Evolutionary conservation across 768 basidiomycete genomes (phyloP).

Genomic region (Russula sp.): DNA sequence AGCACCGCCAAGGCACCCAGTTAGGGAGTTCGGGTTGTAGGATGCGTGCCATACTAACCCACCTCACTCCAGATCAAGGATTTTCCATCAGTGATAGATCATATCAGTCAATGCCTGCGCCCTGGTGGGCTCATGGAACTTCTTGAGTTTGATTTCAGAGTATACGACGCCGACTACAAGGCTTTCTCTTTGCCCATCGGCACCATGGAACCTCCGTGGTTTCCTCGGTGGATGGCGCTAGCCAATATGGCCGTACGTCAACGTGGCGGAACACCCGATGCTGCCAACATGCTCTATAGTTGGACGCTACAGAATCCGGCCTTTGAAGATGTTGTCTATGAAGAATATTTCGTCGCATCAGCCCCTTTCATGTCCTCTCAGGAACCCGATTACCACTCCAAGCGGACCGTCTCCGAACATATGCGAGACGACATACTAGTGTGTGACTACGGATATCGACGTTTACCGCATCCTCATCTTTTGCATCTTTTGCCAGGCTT

Average conservation of each 20-base stretch:
- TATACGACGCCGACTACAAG: constrained; percentile 53
- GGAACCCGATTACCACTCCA: constrained; percentile 34
- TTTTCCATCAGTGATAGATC: constrained; percentile 59
- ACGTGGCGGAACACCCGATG: constrained; percentile 62
- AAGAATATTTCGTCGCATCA: constrained; percentile 62
- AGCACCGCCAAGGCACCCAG: constrained; percentile 34
- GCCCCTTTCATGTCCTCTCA: constrained; percentile 46
- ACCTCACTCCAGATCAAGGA: constrained; percentile 56
- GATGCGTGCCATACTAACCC: background rate
- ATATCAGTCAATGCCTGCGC: constrained; percentile 62
- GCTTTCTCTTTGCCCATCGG: constrained; percentile 45
- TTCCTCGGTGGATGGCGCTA: constrained; percentile 60
- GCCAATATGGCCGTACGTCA: constrained; percentile 50
- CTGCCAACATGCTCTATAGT: constrained; percentile 51
- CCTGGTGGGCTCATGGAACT: constrained; percentile 67
- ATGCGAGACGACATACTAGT: constrained; percentile 64
- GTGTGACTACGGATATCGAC: background rate
- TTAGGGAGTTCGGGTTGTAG: constrained; percentile 8
- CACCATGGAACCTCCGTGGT: constrained; percentile 52
- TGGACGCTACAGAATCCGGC: constrained; percentile 55
- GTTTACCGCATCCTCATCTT: constrained; percentile 1
- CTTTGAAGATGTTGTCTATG: constrained; percentile 57
- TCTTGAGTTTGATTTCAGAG: constrained; percentile 64
- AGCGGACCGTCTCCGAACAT: constrained; percentile 28
- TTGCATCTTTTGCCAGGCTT: constrained; percentile 45